These are phyloP conservation scores for Ceratocystis cacaofunesta DNA, from an alignment of 2,329 filamentous ascomycete species.

Conservation along the genomic window DNA sequence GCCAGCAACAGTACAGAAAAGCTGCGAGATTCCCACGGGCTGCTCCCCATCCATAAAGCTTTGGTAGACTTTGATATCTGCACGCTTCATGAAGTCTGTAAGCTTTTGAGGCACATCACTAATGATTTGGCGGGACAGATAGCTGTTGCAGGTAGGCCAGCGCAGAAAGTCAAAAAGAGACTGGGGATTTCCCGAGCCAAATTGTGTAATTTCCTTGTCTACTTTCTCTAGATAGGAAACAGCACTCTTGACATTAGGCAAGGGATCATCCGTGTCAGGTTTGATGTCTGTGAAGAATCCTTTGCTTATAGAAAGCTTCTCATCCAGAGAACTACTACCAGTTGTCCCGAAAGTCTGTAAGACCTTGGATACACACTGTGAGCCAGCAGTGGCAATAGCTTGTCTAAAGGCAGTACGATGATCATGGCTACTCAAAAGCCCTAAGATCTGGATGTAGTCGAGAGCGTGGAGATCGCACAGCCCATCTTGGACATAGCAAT, in stretches of 20 bases:
- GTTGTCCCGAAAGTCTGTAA: neutral
- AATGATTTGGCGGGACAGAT: slow-evolving; percentile 5
- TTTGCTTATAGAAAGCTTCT: neutral
- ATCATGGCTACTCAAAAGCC: slow-evolving; percentile 9
- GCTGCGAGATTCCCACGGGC: neutral
- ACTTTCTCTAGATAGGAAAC: neutral
- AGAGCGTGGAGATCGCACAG: slow-evolving; percentile 9
- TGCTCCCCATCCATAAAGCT: neutral
- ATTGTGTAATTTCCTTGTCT: neutral
- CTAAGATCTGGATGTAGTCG: slow-evolving; percentile 12
- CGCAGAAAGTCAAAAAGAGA: slow-evolving; percentile 10
- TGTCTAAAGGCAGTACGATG: slow-evolving; percentile 10
- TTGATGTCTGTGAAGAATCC: slow-evolving; percentile 7
- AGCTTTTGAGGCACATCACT: slow-evolving; percentile 4
- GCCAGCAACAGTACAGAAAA: slow-evolving; percentile 4
- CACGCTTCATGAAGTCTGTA: slow-evolving; percentile 2
- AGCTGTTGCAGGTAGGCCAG: slow-evolving; percentile 14
- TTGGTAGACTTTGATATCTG: neutral
- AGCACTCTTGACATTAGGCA: neutral
- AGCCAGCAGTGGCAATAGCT: slow-evolving; percentile 1
- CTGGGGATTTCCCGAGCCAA: neutral
- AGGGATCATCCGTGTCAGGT: neutral
- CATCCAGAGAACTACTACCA: neutral
- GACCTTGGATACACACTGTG: slow-evolving; percentile 2
- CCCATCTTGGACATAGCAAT: slow-evolving; percentile 8